phyloP scores from a whole-genome alignment of 1,284 basidiomycete species.

The Serendipita sp. region DNA sequence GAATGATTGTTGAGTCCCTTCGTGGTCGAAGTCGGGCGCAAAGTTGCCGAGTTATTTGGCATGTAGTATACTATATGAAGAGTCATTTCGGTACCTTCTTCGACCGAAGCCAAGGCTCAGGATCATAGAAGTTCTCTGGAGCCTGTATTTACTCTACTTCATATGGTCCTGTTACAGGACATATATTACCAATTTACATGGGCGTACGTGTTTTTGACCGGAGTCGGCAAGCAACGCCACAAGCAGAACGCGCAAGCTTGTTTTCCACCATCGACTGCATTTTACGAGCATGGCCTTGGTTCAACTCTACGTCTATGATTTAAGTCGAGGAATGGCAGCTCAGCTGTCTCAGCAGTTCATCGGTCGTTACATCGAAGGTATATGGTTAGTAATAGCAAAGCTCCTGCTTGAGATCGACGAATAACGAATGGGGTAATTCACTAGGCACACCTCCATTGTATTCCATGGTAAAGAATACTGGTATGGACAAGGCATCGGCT shows the following conservation, averaged over 20 bases:
- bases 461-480: conserved; percentile 75
- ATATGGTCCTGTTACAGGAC: no score
- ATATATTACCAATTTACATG: no score
- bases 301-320: conserved; percentile 80
- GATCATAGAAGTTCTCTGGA: no score
- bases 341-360: conserved; percentile 64
- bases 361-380: conserved; percentile 76
- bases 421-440: neutral
- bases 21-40: no score
- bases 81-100: no score
- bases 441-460: conserved; percentile 81
- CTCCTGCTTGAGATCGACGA: neutral
- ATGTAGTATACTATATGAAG: no score
- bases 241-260: neutral
- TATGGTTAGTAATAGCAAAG: conserved; percentile 44
- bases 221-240: no score
- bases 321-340: conserved; percentile 71
- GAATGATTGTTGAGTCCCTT: no score
- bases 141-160: no score
- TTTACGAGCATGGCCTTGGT: conserved; percentile 30
- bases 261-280: neutral
- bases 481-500: conserved; percentile 70
- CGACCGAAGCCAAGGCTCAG: no score
- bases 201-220: no score
- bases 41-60: no score